These are phyloP conservation scores for Zopfia rhizophila DNA, from an alignment of 2,329 filamentous ascomycete genomes.

Conservation along the genomic window DNA sequence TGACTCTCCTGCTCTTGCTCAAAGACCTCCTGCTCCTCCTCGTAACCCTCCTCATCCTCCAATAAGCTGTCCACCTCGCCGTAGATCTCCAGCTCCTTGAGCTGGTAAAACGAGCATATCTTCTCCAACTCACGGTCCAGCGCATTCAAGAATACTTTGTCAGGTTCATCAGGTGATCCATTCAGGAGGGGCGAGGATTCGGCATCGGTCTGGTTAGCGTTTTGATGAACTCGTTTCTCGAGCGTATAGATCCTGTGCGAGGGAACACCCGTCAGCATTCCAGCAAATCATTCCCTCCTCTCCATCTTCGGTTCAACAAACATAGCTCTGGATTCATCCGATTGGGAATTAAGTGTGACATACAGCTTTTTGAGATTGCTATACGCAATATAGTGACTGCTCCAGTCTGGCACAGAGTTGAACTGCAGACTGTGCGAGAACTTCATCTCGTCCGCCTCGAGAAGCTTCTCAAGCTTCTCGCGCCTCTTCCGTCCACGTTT, in stretches of 20 bases:
- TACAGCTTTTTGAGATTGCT: slow-evolving; percentile 99
- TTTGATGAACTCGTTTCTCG: slow-evolving; percentile 82
- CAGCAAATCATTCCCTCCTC: too few species aligned
- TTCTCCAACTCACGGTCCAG: slow-evolving; percentile 93
- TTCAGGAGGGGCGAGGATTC: slow-evolving; percentile 87
- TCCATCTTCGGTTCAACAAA: not conserved
- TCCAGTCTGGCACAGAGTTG: slow-evolving; percentile 99
- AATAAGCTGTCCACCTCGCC: slow-evolving; percentile 83
- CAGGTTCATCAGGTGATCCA: slow-evolving; percentile 72
- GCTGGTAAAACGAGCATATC: slow-evolving; percentile 87
- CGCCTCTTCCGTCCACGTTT: slow-evolving; percentile 59
- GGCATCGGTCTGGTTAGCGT: slow-evolving; percentile 69
- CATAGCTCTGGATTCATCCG: not conserved
- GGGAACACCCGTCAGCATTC: slow-evolving; percentile 33
- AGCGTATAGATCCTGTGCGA: slow-evolving; percentile 85
- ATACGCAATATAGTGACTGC: slow-evolving; percentile 96
- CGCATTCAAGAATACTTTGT: slow-evolving; percentile 81
- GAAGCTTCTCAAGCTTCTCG: slow-evolving; percentile 75
- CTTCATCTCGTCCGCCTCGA: slow-evolving; percentile 91
- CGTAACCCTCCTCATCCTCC: slow-evolving; percentile 75
- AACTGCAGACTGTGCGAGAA: slow-evolving; percentile 99
- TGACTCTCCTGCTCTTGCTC: slow-evolving; percentile 50
- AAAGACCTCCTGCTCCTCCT: slow-evolving; percentile 62
- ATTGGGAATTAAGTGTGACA: slow-evolving; percentile 48
- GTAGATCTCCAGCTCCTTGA: slow-evolving; percentile 89